Percentiles rank a stretch among this genome's conserved stretches.
These are phyloP conservation scores for Cystofilobasidium macerans DNA, from an alignment of 768 basidiomycete genomes.

Conservation along the genomic window DNA sequence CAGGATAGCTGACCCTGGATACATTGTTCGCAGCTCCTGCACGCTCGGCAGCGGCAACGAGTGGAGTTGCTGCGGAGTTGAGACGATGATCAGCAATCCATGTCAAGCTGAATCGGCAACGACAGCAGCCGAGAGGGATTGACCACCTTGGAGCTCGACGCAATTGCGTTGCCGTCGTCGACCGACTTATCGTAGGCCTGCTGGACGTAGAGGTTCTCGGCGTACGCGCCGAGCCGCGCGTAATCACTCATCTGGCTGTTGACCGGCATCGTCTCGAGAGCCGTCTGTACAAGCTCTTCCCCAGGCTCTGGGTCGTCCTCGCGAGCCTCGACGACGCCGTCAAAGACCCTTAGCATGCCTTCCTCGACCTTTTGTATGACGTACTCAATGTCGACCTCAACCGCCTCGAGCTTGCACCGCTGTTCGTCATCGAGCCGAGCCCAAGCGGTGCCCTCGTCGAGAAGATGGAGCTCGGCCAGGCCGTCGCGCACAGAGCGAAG, in stretches of 20 bases:
- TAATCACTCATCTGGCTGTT: not conserved
- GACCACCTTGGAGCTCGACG: not conserved
- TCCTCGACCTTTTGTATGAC: not conserved
- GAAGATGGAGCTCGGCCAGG: not conserved
- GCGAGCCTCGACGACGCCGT: not conserved
- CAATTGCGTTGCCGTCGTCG: not conserved
- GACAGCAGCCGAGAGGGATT: not conserved
- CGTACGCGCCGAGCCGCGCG: not conserved
- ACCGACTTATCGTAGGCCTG: not conserved
- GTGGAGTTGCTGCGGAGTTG: too few relatives aligned
- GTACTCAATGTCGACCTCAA: not conserved
- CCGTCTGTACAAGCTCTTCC: not conserved
- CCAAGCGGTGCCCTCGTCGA: not conserved
- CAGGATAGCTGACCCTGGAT: not conserved
- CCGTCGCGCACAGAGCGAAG: not conserved
- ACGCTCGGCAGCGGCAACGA: not conserved
- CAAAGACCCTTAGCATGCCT: not conserved
- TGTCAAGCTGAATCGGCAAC: too few relatives aligned
- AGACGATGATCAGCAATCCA: too few relatives aligned
- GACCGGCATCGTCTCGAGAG: not conserved
- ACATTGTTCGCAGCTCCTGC: not conserved
- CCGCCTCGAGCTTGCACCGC: not conserved
- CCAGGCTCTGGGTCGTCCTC: not conserved
- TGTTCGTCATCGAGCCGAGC: not conserved
- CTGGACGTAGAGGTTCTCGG: not conserved